Evolutionary conservation across 139 green algal genomes (phyloP).

Genomic region (Pedinophyceae sp.): DNA sequence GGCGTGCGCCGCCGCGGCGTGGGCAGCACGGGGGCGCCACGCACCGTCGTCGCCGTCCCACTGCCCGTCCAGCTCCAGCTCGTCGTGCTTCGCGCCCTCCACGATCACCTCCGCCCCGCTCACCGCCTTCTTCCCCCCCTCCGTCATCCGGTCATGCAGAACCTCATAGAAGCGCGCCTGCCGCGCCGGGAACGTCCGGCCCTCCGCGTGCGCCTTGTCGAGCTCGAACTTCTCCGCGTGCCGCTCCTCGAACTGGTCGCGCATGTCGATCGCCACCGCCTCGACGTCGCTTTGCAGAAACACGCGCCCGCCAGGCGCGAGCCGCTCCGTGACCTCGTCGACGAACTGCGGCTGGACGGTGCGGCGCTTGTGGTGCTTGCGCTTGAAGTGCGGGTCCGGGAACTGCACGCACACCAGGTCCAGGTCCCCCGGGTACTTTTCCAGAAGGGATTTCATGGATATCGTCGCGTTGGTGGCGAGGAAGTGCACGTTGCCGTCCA

Average conservation of each 20-base stretch:
- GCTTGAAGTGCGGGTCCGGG: conserved; percentile 84
- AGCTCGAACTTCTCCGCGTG: conserved; percentile 17
- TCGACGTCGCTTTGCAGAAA: conserved; percentile 66
- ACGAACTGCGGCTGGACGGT: conserved; percentile 58
- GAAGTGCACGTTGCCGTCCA: conserved; percentile 36
- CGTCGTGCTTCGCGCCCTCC: neutral
- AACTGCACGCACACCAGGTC: conserved; percentile 48
- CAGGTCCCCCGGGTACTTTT: conserved; percentile 29
- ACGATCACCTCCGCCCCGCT: neutral
- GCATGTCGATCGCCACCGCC: conserved; percentile 30
- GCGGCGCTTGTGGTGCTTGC: conserved; percentile 60
- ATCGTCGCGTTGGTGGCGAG: conserved; percentile 63
- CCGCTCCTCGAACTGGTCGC: conserved; percentile 30
- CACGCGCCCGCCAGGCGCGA: conserved; percentile 22
- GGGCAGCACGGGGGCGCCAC: neutral
- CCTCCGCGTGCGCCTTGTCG: conserved; percentile 3
- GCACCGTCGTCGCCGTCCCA: no score
- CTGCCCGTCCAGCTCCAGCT: neutral
- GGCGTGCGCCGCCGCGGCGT: neutral
- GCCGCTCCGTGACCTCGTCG: no score
- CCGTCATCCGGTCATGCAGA: neutral
- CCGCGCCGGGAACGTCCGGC: neutral
- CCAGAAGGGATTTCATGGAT: conserved; percentile 34
- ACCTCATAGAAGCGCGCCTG: neutral
- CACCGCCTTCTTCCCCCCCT: conserved; percentile 2